These are phyloP conservation scores for Urochloa ruziziensis DNA, from an alignment of 176 grass and related monocot species.

Conservation along the genomic window DNA sequence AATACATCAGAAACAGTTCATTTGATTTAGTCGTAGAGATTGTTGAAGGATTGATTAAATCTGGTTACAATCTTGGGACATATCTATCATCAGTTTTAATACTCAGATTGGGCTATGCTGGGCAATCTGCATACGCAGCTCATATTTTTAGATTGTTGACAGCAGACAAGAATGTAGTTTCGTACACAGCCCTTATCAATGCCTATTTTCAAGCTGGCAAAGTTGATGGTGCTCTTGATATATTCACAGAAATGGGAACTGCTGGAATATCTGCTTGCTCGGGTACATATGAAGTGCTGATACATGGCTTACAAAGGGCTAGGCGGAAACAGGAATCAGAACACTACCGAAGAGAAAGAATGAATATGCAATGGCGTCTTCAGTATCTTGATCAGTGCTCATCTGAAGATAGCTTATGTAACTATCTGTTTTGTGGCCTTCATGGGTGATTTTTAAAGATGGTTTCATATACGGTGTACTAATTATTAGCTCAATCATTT, in stretches of 20 bases:
- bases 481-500: not conserved
- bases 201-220: slow-evolving; percentile 62
- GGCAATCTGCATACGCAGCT: slow-evolving; percentile 44
- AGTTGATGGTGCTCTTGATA: slow-evolving; percentile 47
- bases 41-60: slow-evolving; percentile 59
- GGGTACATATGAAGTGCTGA: slow-evolving; percentile 60
- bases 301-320: slow-evolving; percentile 63
- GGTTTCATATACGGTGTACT: not conserved
- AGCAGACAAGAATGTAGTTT: slow-evolving; percentile 57
- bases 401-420: slow-evolving; percentile 59
- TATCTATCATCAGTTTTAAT: slow-evolving; percentile 68
- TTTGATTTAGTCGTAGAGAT: slow-evolving; percentile 48
- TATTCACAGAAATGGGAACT: slow-evolving; percentile 50
- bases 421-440: slow-evolving; percentile 53
- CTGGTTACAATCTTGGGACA: slow-evolving; percentile 51
- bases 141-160: slow-evolving; percentile 55
- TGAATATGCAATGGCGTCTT: slow-evolving; percentile 48
- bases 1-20: slow-evolving; percentile 49
- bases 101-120: slow-evolving; percentile 50
- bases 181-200: slow-evolving; percentile 63
- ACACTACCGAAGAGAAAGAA: slow-evolving; percentile 64
- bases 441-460: slow-evolving; percentile 35
- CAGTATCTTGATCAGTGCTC: slow-evolving; percentile 33
- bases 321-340: slow-evolving; percentile 44
- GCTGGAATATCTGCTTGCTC: slow-evolving; percentile 41